A percentile compares a stretch with the other conserved stretches of the same genome.
phyloP scores from a whole-genome alignment of 2,329 filamentous ascomycete genomes.

The Talaromyces sp. region DNA sequence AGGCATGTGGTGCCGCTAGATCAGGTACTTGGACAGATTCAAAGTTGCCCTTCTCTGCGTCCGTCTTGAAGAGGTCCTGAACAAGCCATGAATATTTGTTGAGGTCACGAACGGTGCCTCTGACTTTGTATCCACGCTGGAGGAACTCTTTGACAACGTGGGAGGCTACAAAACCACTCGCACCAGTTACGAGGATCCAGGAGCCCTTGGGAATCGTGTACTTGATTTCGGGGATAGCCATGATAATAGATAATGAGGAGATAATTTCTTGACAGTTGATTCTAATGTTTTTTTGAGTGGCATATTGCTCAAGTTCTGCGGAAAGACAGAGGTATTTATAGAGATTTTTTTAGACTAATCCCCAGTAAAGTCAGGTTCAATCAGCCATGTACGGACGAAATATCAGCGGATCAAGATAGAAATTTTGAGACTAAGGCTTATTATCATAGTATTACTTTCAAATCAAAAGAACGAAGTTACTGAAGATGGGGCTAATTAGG shows the following conservation, averaged over 20 bases:
- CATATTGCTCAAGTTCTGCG: background rate
- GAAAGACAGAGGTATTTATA: background rate
- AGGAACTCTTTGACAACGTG: conserved; percentile 9
- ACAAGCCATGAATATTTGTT: conserved; percentile 6
- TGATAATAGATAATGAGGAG: background rate
- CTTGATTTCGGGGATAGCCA: background rate
- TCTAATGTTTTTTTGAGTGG: background rate
- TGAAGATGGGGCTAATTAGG: background rate
- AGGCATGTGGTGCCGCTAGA: conserved; percentile 4
- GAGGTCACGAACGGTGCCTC: background rate
- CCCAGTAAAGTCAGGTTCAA: background rate
- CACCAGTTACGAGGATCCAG: conserved; percentile 11
- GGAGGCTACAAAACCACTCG: conserved; percentile 8
- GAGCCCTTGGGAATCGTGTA: conserved; percentile 9
- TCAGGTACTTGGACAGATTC: background rate
- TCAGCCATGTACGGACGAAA: background rate
- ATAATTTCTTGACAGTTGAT: background rate
- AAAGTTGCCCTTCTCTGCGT: background rate
- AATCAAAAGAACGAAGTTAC: background rate
- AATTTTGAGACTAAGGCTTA: background rate
- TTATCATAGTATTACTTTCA: background rate
- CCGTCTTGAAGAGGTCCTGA: background rate
- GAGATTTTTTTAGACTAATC: background rate
- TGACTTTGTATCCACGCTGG: conserved; percentile 10
- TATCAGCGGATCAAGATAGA: background rate